Evolutionary conservation across 441 rosid genomes (phyloP).

Genomic region (Euphorbia corollata): DNA sequence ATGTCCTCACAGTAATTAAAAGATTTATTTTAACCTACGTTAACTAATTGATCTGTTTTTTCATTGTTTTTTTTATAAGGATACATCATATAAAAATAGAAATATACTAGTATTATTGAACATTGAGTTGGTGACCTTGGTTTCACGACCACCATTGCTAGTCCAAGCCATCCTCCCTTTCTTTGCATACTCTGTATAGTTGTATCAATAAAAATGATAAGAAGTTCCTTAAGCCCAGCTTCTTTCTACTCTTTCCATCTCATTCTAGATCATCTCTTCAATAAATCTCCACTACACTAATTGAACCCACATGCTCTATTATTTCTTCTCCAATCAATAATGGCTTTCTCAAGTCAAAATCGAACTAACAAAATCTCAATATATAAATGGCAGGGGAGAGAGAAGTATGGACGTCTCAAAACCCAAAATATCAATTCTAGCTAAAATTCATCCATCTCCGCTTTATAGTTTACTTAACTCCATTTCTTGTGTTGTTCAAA

Average conservation of each 20-base stretch:
- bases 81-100: not conserved
- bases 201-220: not conserved
- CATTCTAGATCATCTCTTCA: not conserved
- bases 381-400: not conserved
- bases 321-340: not conserved
- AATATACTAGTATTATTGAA: not conserved
- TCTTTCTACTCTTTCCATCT: not conserved
- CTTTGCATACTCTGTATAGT: not conserved
- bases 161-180: not conserved
- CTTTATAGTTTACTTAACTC: too few relatives aligned
- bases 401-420: not conserved
- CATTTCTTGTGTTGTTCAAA: too few relatives aligned
- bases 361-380: not conserved
- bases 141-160: not conserved
- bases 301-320: not conserved
- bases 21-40: not conserved
- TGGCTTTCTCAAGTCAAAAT: not conserved
- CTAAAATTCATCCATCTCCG: not conserved
- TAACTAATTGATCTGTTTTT: not conserved
- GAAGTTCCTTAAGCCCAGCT: not conserved
- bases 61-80: not conserved
- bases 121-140: not conserved
- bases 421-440: not conserved
- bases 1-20: not conserved
- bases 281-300: not conserved